Base-by-base conservation (phyloP, 371 early-diverging fungal species). In the Mortierella polycephala region DNA sequence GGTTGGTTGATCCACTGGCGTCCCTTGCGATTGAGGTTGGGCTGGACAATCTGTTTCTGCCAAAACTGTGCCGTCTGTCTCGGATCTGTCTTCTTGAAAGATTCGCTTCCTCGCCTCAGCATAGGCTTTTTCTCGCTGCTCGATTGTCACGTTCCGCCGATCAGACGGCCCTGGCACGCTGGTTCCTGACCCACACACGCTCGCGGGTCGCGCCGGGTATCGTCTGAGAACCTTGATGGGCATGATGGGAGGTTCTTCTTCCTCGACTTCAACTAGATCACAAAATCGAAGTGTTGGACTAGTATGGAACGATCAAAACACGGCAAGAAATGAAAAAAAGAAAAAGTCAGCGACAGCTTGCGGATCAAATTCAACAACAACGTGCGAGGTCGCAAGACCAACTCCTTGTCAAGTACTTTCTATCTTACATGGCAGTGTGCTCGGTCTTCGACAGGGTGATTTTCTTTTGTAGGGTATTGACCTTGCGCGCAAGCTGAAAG, bases 31-130 rank as follows among this genome's bases (percentile, higher is more conserved):
- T 30, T 30, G 30, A 30, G 30, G 4, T 30, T 30, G 30, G 30
- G 30, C 30, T 30, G 30, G 30, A 30, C 30, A 30, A 30, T 30
- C 30, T 4, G 30, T 30, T 30, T 30, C 30, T 30, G 30, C 30
- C 1, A 30, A 30, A 4, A 4, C 30, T 30, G 30, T 30, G 4
- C 4, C 30, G 30, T 30, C 30, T 30, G 30, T 30, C 51, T 51
- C 51, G 20, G 51, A 51, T 4, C 9, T 20, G 13, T 54, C 57
- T 16, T 51, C 46, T 8, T 88, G 87, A 69, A 94, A 94, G 47
- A 94, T 94, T 42, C 92, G 82, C 16, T 92, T 92, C 62, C 94
- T 80, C 0, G 94, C 94, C 61, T 88, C 84, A 67, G 91, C 90
- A 69, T 94, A 94, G 9, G 85, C 89, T 8, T 86, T 88, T 65